Evolutionary conservation across 371 early-diverging fungal genomes (phyloP).

Genomic region (Lichtheimia ornata): DNA sequence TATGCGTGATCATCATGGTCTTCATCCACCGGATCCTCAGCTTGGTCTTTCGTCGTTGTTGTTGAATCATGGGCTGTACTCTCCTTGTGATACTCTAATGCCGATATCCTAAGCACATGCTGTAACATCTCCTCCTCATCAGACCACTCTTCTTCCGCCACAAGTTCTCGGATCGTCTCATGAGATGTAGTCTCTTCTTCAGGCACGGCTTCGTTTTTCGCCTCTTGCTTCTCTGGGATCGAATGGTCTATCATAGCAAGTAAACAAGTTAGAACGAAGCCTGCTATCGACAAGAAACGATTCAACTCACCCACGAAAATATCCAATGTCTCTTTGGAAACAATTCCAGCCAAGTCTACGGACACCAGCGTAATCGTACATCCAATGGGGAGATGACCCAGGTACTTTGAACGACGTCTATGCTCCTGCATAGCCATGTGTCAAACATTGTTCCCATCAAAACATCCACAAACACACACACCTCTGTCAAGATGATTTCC

Average conservation of each 20-base stretch:
- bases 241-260: not conserved
- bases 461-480: too few relatives aligned
- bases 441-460: too few relatives aligned
- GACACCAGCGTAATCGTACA: slow-evolving; percentile 83
- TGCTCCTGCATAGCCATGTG: too few relatives aligned
- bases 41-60: too few relatives aligned
- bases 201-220: not conserved
- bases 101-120: slow-evolving; percentile 8
- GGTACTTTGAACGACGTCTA: slow-evolving; percentile 60
- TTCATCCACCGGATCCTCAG: too few relatives aligned
- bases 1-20: too few relatives aligned
- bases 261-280: not conserved
- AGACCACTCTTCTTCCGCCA: slow-evolving; percentile 2
- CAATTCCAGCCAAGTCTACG: slow-evolving; percentile 64
- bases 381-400: slow-evolving; percentile 76
- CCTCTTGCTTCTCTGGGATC: slow-evolving; percentile 1
- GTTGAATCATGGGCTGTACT: too few relatives aligned
- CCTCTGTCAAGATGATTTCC: slow-evolving; percentile 58
- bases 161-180: not conserved
- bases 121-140: slow-evolving; percentile 18
- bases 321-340: slow-evolving; percentile 47
- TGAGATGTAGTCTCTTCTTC: not conserved
- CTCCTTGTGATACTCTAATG: too few relatives aligned
- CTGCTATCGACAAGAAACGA: slow-evolving; percentile 35
- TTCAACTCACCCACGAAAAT: not conserved